A percentile compares a stretch with the other conserved stretches of the same genome.
These are phyloP conservation scores for Cenchrus purpureus DNA, from an alignment of 176 grass and related monocot genomes.

Conservation along the genomic window DNA sequence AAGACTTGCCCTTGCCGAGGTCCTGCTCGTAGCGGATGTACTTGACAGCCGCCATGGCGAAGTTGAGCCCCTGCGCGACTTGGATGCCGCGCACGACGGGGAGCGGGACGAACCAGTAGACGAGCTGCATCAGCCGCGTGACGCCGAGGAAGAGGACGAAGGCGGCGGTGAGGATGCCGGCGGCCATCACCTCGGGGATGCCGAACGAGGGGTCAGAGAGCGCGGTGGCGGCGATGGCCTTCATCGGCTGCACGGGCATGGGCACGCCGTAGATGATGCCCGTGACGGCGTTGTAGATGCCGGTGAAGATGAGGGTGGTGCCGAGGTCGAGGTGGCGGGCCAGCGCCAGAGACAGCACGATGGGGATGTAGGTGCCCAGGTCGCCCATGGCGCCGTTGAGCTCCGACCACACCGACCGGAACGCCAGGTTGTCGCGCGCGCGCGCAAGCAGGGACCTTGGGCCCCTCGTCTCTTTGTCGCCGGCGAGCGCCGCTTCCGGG, in stretches of 20 bases:
- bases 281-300: constrained; percentile 77
- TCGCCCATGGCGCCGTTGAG: constrained; percentile 83
- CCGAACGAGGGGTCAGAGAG: constrained; percentile 44
- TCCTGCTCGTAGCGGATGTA: constrained; percentile 85
- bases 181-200: constrained; percentile 75
- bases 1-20: constrained; percentile 57
- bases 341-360: constrained; percentile 70
- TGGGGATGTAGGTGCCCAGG: constrained; percentile 93
- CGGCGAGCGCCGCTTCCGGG: constrained; percentile 21
- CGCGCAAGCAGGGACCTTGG: neutral
- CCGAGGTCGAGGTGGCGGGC: constrained; percentile 72
- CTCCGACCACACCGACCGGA: constrained; percentile 67
- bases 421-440: constrained; percentile 42
- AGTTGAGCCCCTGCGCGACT: constrained; percentile 83
- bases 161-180: constrained; percentile 67
- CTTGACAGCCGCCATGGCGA: constrained; percentile 81
- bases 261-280: constrained; percentile 86
- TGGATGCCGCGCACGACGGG: constrained; percentile 93
- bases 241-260: constrained; percentile 97
- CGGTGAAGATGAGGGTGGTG: constrained; percentile 85
- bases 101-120: constrained; percentile 78
- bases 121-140: constrained; percentile 76
- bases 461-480: neutral
- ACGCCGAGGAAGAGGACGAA: constrained; percentile 70
- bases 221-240: constrained; percentile 78